A percentile compares a stretch with the other conserved stretches of the same genome.
Evolutionary conservation across 1,284 basidiomycete genomes (phyloP).

Genomic region (Thelephora terrestris): DNA sequence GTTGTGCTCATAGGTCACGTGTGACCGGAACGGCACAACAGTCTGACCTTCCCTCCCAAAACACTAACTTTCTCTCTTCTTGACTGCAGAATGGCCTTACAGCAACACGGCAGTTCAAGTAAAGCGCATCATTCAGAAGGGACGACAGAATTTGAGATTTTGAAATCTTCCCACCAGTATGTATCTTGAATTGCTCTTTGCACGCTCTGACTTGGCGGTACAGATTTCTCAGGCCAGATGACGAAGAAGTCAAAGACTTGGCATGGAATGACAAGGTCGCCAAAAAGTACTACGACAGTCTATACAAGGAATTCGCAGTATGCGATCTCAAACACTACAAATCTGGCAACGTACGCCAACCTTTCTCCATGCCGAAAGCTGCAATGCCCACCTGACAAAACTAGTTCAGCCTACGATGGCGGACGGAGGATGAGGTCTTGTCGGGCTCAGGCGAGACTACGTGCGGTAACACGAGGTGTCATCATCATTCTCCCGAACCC

Average conservation of each 20-base stretch:
- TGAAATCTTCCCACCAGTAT: slow-evolving; percentile 54
- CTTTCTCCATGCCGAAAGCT: background rate
- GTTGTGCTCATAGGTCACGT: background rate
- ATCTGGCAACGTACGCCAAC: slow-evolving; percentile 59
- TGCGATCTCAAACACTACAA: slow-evolving; percentile 94
- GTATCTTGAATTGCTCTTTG: slow-evolving; percentile 8
- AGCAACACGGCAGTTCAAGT: slow-evolving; percentile 10
- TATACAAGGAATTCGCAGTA: slow-evolving; percentile 87
- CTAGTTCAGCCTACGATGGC: slow-evolving; percentile 83
- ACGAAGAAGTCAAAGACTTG: slow-evolving; percentile 26
- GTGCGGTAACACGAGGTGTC: slow-evolving; percentile 81
- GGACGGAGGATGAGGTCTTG: slow-evolving; percentile 83
- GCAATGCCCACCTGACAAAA: background rate
- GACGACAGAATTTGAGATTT: slow-evolving; percentile 52
- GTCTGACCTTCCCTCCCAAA: no score
- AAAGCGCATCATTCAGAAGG: slow-evolving; percentile 1
- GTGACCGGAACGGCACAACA: background rate
- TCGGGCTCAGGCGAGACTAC: slow-evolving; percentile 75
- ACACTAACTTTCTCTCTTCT: no score
- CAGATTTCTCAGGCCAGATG: slow-evolving; percentile 71
- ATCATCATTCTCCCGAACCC: slow-evolving; percentile 34
- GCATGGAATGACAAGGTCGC: slow-evolving; percentile 79
- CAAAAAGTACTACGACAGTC: slow-evolving; percentile 73
- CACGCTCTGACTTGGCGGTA: slow-evolving; percentile 1
- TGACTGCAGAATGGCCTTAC: slow-evolving; percentile 10